Percentiles rank a stretch among this genome's conserved stretches.
Conservation (phyloP, 768 basidiomycete genomes). For the Cystofilobasidium macerans region DNA sequence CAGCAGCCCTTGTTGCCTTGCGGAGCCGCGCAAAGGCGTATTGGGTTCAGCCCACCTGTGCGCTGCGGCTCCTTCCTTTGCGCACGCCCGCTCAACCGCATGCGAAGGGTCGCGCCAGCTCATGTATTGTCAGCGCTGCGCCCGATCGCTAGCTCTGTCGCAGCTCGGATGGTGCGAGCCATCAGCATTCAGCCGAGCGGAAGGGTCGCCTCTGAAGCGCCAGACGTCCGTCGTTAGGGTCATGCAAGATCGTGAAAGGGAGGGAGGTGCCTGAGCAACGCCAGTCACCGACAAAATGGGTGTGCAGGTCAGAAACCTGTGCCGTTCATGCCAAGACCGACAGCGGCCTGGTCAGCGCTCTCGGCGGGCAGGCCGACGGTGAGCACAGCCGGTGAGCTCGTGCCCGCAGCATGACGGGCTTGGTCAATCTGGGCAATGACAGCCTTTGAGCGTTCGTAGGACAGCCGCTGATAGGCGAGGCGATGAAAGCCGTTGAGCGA, state of each 20-base stretch:
- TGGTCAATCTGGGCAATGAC: not conserved
- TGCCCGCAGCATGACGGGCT: not conserved
- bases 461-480: constrained; percentile 71
- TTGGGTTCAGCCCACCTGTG: too few species aligned
- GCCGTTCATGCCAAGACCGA: not conserved
- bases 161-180: too few species aligned
- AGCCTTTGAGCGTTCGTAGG: constrained; percentile 16
- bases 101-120: too few species aligned
- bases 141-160: too few species aligned
- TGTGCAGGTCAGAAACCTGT: not conserved
- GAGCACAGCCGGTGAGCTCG: not conserved
- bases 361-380: not conserved
- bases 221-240: not conserved
- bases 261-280: not conserved
- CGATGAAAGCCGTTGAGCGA: constrained; percentile 79
- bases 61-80: too few species aligned
- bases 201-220: too few species aligned
- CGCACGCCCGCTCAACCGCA: too few species aligned
- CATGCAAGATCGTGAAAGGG: not conserved
- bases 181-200: too few species aligned
- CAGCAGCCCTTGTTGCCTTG: too few species aligned
- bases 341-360: not conserved
- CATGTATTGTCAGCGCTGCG: too few species aligned
- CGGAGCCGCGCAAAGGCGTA: too few species aligned
- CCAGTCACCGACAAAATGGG: too few species aligned